These are phyloP conservation scores for Aspergillus awamori DNA, from an alignment of 2,329 filamentous ascomycete genomes.

Conservation along the genomic window DNA sequence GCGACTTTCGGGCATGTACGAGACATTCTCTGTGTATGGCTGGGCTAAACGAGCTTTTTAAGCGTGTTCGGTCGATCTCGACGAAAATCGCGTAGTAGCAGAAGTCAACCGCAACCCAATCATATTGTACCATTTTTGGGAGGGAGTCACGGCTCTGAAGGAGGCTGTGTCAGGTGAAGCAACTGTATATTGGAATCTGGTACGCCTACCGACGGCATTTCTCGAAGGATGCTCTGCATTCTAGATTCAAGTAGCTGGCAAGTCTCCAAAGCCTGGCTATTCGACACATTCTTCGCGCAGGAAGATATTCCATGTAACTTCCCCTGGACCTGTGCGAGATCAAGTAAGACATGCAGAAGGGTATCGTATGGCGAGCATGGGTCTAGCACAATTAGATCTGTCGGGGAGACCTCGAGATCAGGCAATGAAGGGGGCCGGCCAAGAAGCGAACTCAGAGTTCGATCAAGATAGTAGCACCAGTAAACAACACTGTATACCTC, in stretches of 20 bases:
- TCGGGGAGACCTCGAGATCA: conserved; percentile 10
- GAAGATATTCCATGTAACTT: conserved; percentile 4
- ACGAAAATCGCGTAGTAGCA: conserved; percentile 30
- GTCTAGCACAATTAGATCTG: conserved; percentile 1
- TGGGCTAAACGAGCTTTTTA: conserved; percentile 24
- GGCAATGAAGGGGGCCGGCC: conserved; percentile 25
- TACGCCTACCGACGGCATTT: conserved; percentile 22
- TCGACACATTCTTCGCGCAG: not conserved
- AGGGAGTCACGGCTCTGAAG: conserved; percentile 17
- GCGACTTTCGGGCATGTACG: conserved; percentile 21
- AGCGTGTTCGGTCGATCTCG: conserved; percentile 29
- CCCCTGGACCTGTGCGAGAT: conserved; percentile 19
- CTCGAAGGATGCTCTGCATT: conserved; percentile 24
- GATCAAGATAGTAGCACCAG: conserved; percentile 35
- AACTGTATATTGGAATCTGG: not conserved
- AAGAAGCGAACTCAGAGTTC: conserved; percentile 30
- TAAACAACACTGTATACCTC: conserved; percentile 26
- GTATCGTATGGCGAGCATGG: conserved; percentile 12
- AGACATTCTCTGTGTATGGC: conserved; percentile 28
- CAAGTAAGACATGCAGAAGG: conserved; percentile 14
- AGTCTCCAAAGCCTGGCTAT: conserved; percentile 8
- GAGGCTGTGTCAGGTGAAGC: not conserved
- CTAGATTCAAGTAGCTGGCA: conserved; percentile 17
- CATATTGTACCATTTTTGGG: conserved; percentile 14
- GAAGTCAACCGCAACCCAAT: conserved; percentile 30